Percentiles rank a stretch among this genome's conserved stretches.
Evolutionary conservation across 441 rosid species (phyloP).

Genomic region (Sinapis alba): DNA sequence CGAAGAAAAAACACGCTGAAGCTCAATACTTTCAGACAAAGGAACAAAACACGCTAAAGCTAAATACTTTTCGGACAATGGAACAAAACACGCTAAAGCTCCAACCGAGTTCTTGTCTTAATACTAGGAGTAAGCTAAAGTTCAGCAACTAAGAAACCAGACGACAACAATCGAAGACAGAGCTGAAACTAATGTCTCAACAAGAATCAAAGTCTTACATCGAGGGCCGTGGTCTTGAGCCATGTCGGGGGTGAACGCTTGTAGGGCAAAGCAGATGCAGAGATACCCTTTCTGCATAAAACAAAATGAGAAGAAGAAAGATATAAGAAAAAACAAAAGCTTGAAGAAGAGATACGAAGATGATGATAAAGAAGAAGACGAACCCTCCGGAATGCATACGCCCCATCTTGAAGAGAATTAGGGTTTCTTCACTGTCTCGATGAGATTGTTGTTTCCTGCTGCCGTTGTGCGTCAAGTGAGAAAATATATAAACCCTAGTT

Average conservation of each 20-base stretch:
- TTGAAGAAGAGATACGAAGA: background rate
- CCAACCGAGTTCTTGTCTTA: background rate
- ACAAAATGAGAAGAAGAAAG: slow-evolving; percentile 5
- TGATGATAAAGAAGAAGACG: slow-evolving; percentile 1
- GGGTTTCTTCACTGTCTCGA: slow-evolving; percentile 15
- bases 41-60: background rate
- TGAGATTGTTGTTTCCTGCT: background rate
- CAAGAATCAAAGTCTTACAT: slow-evolving; percentile 22
- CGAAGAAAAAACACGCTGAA: too few species aligned
- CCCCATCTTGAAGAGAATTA: slow-evolving; percentile 57
- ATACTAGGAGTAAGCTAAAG: background rate
- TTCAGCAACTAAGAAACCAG: background rate
- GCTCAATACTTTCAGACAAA: background rate
- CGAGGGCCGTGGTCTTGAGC: slow-evolving; percentile 43
- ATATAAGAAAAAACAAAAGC: background rate
- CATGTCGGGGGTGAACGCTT: slow-evolving; percentile 54
- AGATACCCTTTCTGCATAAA: slow-evolving; percentile 72
- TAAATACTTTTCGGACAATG: background rate
- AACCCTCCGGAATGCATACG: slow-evolving; percentile 90
- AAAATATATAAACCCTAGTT: slow-evolving; percentile 38
- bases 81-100: background rate
- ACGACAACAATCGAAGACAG: background rate
- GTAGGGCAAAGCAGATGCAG: slow-evolving; percentile 84
- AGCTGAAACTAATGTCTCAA: background rate
- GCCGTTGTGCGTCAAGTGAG: slow-evolving; percentile 18